Base-by-base conservation (phyloP, 2,329 filamentous ascomycete species). In the Pseudonectria buxi region DNA sequence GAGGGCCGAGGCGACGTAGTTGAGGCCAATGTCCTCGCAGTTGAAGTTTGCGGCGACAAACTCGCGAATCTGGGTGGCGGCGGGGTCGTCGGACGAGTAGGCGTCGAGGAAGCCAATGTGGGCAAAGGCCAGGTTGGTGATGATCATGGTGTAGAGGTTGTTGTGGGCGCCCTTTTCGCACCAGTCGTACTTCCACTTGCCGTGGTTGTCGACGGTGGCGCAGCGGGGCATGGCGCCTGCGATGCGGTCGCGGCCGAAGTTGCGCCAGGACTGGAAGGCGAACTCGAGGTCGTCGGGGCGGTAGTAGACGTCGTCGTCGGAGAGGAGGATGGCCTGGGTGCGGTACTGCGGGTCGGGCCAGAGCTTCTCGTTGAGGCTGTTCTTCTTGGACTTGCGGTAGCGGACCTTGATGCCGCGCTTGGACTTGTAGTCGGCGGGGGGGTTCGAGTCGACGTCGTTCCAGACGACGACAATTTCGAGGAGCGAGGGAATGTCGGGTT, bases 1-100 rank as follows among this genome's bases (percentile, higher is more conserved):
- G 26, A 65, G 39, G 13, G 55, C 42, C 2, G 56, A 55, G 6
- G 53, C 48, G 18, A 63, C 44, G 26, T 55, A 64, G 46, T 65
- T 65, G 33, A 65, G 39, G 14, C 58, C 62, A 39, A 65, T 55
- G 33, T 65, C 61, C 40, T 65, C 62, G 51, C 62, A 65, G 45
- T 65, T 64, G 49, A 61, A 57, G 28, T 56, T 46, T 13, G 57
- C 41, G 15, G 64, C 62, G 11, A 65, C 60, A 36, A 63, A 60
- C 1, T 55, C 44, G 3, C 62, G 57, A 14, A 65, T 51, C 33
- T 48, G 48, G 4, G 43, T 49, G 40, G 56, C 50, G 27, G 46
- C 34, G 2, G 47, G 48, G n/a, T 58, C 55, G n/a, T 54, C 50
- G 3, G 61, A 59, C 2, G 51, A 62, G 46, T 64, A 64, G 35